Evolutionary conservation across 2,329 filamentous ascomycete genomes (phyloP), one percentile per base, ranked within the genome.

Genomic region (Paracoccidioides brasiliensis): DNA sequence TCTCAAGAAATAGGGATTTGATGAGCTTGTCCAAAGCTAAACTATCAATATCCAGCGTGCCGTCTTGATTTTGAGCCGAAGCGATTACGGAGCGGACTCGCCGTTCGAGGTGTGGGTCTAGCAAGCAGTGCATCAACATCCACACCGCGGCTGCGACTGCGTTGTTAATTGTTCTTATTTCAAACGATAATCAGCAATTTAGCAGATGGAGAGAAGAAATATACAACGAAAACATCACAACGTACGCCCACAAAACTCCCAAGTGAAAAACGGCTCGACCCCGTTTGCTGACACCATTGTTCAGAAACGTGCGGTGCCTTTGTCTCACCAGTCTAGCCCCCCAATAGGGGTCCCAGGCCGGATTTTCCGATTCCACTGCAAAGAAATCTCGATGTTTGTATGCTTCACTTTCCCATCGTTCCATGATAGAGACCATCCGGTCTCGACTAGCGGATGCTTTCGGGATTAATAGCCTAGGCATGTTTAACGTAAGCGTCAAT

Each of bases 291-390:
- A 59, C 30, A 4, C 56, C 56, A 37, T 57, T 55, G 22, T 57
- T 46, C 22, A 41, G 53, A 43, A 42, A 30, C 32, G 38, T 41
- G 8, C 52, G 54, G n/a, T 45, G 43, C 38, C 52, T 54, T 15
- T 37, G 52, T 14, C 45, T 50, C 15, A 57, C 22, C 30, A 59
- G 32, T 35, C 50, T 50, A 35, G 57, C 54, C 5, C 58, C 59
- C 53, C 55, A 57, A 48, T 57, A 55, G 30, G 57, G 57, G 40
- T 56, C 57, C 55, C 54, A 56, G 9, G 69, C 60, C 22, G 70
- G 57, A 54, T 72, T 67, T n/a, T 67, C 61, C 1, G 58, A 53
- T 32, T 68, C 64, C 9, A 70, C 30, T 33, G 59, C 63, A 12
- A 71, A 64, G 15, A 73, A 57, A 4, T 59, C 53, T 41, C 49